Evolutionary conservation across 768 basidiomycete genomes (phyloP).

Genomic region (Suillus sp.): DNA sequence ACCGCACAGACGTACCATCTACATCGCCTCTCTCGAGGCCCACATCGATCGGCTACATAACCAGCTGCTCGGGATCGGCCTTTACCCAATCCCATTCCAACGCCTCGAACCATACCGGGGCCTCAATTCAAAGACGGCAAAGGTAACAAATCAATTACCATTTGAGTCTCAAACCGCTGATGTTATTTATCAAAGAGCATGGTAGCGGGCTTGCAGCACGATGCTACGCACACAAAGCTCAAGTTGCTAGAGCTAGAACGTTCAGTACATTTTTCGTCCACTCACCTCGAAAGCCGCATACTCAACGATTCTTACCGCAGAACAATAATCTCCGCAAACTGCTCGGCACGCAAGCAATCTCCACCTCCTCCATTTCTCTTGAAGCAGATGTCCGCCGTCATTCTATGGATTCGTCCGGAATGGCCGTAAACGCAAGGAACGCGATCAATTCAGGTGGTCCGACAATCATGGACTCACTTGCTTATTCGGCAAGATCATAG

Average conservation of each 20-base stretch:
- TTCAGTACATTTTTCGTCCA: conserved; percentile 48
- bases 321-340: conserved; percentile 36
- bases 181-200: conserved; percentile 53
- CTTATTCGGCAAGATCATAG: neutral
- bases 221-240: conserved; percentile 57
- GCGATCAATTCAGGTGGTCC: neutral
- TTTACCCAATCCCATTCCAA: conserved; percentile 57
- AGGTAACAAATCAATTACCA: conserved; percentile 43
- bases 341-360: conserved; percentile 27
- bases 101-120: conserved; percentile 66
- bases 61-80: conserved; percentile 53
- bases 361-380: conserved; percentile 28
- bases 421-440: conserved; percentile 28
- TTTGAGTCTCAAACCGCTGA: neutral
- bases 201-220: conserved; percentile 71
- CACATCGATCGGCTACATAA: conserved; percentile 70
- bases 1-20: conserved; percentile 68
- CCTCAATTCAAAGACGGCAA: conserved; percentile 75
- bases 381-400: conserved; percentile 38
- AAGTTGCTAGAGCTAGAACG: conserved; percentile 71
- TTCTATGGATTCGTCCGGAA: conserved; percentile 34
- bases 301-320: conserved; percentile 15
- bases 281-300: neutral
- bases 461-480: conserved; percentile 2
- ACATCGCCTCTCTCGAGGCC: conserved; percentile 70